Evolutionary conservation across 176 grass and related monocot species (phyloP).

Genomic region (Echinochloa phyllopogon): DNA sequence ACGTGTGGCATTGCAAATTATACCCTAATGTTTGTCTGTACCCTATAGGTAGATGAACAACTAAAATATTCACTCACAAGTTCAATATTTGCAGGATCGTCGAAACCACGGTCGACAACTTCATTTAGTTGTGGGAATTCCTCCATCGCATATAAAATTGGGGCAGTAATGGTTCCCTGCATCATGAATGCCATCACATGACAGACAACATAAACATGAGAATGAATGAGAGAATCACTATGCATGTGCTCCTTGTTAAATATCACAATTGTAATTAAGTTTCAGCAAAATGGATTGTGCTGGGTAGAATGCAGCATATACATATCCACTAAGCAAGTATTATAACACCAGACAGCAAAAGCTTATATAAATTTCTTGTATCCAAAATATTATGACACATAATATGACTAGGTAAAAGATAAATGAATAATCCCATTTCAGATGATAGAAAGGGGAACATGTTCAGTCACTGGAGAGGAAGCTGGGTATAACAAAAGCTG

Average conservation of each 20-base stretch:
- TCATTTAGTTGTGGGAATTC: slow-evolving; percentile 86
- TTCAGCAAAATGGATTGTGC: background rate
- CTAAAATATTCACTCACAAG: slow-evolving; percentile 58
- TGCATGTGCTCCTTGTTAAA: background rate
- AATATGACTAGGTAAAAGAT: background rate
- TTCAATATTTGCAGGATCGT: slow-evolving; percentile 80
- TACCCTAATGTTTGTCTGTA: background rate
- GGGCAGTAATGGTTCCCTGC: slow-evolving; percentile 95
- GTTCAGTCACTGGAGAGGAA: background rate
- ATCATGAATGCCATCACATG: slow-evolving; percentile 43
- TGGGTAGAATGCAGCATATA: background rate
- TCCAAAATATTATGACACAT: slow-evolving; percentile 7
- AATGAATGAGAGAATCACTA: slow-evolving; percentile 14
- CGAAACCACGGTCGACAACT: slow-evolving; percentile 74
- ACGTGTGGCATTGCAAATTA: background rate
- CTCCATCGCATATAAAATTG: slow-evolving; percentile 89
- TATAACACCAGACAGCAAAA: slow-evolving; percentile 11
- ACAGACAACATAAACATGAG: slow-evolving; percentile 4
- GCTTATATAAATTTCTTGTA: background rate
- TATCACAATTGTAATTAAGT: background rate
- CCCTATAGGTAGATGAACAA: background rate
- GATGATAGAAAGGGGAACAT: background rate
- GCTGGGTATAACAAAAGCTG: background rate
- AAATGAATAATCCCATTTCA: slow-evolving; percentile 30
- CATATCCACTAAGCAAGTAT: background rate